Percentiles rank a stretch among this genome's conserved stretches.
phyloP scores from a whole-genome alignment of 2,329 filamentous ascomycete species.

The Ciborinia camelliae region DNA sequence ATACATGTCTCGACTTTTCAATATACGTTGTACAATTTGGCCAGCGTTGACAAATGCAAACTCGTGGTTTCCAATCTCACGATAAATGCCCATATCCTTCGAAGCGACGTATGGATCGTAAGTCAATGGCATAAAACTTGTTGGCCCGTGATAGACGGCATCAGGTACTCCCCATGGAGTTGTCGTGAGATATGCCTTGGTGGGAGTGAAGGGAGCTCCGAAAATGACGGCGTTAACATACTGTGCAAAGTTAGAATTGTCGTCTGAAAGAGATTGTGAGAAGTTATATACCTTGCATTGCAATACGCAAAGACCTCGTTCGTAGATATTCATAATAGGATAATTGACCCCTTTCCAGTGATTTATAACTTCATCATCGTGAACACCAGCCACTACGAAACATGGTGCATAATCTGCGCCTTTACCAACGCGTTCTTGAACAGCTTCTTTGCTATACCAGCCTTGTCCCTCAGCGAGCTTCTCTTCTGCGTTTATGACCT shows the following conservation, averaged over 20 bases:
- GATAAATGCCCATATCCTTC: conserved; percentile 80
- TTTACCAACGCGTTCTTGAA: conserved; percentile 56
- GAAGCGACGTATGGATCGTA: conserved; percentile 79
- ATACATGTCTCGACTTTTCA: conserved; percentile 82
- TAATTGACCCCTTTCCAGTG: conserved; percentile 97
- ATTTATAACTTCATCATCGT: conserved; percentile 94
- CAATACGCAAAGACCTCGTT: conserved; percentile 89
- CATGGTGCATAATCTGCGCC: conserved; percentile 75
- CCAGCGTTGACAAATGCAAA: conserved; percentile 89
- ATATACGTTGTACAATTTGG: conserved; percentile 85
- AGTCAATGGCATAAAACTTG: conserved; percentile 64
- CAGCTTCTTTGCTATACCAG: conserved; percentile 69
- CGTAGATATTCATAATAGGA: conserved; percentile 99
- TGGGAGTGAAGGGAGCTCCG: conserved; percentile 83
- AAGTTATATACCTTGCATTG: conserved; percentile 73
- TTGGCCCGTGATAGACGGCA: conserved; percentile 94
- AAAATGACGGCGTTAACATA: conserved; percentile 88
- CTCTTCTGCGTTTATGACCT: conserved; percentile 72
- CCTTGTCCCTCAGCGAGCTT: conserved; percentile 62
- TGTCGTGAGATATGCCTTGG: conserved; percentile 69
- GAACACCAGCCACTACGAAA: conserved; percentile 89
- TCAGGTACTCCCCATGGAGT: conserved; percentile 72
- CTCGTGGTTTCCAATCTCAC: conserved; percentile 69
- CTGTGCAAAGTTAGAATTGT: conserved; percentile 42
- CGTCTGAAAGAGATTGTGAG: neutral